phyloP scores from a whole-genome alignment of 768 basidiomycete species.

The Lanmaoa rubissima region DNA sequence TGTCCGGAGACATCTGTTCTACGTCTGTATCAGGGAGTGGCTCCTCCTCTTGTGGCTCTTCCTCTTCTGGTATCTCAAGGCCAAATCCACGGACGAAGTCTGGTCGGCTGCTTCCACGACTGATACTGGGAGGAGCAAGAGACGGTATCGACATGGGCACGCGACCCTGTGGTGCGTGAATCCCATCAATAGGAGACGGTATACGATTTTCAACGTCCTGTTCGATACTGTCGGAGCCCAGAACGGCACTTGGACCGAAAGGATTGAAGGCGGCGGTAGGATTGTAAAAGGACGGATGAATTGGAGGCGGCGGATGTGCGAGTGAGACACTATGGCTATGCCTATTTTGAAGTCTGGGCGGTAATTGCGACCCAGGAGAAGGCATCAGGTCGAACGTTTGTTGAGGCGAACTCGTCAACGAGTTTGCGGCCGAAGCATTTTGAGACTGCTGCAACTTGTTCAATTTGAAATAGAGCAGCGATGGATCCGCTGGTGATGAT shows the following conservation, averaged over 20 bases:
- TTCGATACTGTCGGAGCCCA: slow-evolving; percentile 50
- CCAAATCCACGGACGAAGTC: slow-evolving; percentile 83
- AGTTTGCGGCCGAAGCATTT: slow-evolving; percentile 46
- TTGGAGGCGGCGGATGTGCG: slow-evolving; percentile 49
- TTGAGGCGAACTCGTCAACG: slow-evolving; percentile 65
- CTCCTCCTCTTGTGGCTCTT: slow-evolving; percentile 56
- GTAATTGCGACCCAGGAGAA: slow-evolving; percentile 44
- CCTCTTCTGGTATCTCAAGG: slow-evolving; percentile 74
- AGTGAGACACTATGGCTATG: slow-evolving; percentile 79
- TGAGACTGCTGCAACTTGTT: slow-evolving; percentile 82
- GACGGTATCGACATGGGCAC: slow-evolving; percentile 45
- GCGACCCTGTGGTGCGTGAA: slow-evolving; percentile 57
- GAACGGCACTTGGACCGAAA: slow-evolving; percentile 56
- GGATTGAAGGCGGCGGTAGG: slow-evolving; percentile 54
- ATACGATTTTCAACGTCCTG: slow-evolving; percentile 25
- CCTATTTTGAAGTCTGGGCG: slow-evolving; percentile 46
- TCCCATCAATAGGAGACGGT: slow-evolving; percentile 29
- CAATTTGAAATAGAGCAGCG: slow-evolving; percentile 75
- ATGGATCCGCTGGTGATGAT: slow-evolving; percentile 88
- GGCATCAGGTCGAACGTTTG: slow-evolving; percentile 52
- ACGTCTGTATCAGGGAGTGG: slow-evolving; percentile 28
- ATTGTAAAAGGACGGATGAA: slow-evolving; percentile 34
- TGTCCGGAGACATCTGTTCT: slow-evolving; percentile 40
- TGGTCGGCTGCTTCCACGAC: slow-evolving; percentile 51
- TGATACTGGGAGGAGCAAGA: slow-evolving; percentile 44